Conservation (phyloP, 768 basidiomycete genomes). For the Dioszegia hungarica region DNA sequence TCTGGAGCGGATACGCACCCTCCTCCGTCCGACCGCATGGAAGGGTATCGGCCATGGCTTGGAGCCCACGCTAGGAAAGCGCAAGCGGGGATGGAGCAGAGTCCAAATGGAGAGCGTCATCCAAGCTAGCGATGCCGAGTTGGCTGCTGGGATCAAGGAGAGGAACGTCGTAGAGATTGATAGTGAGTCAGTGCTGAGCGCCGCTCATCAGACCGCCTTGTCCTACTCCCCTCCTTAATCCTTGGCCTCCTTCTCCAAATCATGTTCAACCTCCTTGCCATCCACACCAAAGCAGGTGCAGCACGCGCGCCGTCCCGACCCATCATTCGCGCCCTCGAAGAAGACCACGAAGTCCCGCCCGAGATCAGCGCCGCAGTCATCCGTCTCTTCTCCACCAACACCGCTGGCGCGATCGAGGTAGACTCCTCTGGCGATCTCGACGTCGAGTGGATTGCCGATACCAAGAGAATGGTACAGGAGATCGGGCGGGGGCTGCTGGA, state of each 20-base stretch:
- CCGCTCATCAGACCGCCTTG: conserved; percentile 58
- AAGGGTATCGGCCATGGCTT: conserved; percentile 53
- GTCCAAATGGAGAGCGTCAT: conserved; percentile 61
- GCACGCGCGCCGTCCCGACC: conserved; percentile 6
- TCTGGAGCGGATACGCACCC: conserved; percentile 59
- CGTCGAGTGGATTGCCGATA: conserved; percentile 53
- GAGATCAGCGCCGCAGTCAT: conserved; percentile 66
- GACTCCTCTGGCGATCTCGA: conserved; percentile 16
- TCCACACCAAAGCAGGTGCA: conserved; percentile 39
- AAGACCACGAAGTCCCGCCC: conserved; percentile 67
- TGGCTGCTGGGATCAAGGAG: conserved; percentile 62
- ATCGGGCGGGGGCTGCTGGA: conserved; percentile 72
- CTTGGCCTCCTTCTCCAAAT: conserved; percentile 59
- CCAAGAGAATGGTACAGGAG: conserved; percentile 58
- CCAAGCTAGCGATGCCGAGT: conserved; percentile 77
- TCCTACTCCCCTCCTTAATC: conserved; percentile 59
- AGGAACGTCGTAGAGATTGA: conserved; percentile 68
- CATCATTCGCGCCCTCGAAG: conserved; percentile 59
- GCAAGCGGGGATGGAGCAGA: conserved; percentile 53
- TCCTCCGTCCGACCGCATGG: conserved; percentile 66
- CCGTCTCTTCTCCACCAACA: conserved; percentile 69
- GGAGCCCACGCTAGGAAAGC: conserved; percentile 42
- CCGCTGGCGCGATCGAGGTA: conserved; percentile 2
- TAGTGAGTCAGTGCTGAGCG: conserved; percentile 52
- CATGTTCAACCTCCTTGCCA: conserved; percentile 69